Conservation (phyloP, 106 monocot species). For the Dendrobium huoshanense region DNA sequence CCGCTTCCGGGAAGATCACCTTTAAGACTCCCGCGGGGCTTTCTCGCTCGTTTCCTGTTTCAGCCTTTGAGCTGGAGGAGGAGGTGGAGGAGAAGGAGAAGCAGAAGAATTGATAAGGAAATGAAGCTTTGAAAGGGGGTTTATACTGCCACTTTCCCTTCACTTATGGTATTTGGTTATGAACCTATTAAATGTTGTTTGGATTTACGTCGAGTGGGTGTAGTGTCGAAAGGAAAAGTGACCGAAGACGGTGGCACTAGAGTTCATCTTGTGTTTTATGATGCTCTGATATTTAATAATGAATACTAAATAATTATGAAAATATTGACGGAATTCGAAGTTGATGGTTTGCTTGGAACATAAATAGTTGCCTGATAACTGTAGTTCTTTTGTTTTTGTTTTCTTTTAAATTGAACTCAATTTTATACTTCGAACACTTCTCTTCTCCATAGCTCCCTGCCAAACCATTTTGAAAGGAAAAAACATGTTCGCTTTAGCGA, state of each 20-base stretch:
- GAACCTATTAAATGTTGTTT: not conserved
- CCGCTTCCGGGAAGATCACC: conserved; percentile 23
- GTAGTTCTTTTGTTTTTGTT: not conserved
- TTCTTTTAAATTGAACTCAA: not conserved
- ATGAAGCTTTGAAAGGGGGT: not conserved
- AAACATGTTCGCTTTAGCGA: too few relatives aligned
- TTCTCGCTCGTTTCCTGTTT: conserved; percentile 14
- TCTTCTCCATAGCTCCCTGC: too few relatives aligned
- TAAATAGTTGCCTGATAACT: not conserved
- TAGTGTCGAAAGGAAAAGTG: not conserved
- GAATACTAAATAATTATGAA: not conserved
- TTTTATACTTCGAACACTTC: not conserved
- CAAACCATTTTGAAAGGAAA: too few relatives aligned
- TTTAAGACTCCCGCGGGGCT: conserved; percentile 32
- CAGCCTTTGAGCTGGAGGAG: conserved; percentile 35
- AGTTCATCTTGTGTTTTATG: not conserved
- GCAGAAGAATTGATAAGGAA: conserved; percentile 1
- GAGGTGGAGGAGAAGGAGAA: not conserved
- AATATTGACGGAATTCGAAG: not conserved
- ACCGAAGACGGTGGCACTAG: not conserved
- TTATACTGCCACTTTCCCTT: not conserved
- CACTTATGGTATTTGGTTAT: not conserved
- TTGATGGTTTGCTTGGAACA: not conserved
- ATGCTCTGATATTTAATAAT: not conserved
- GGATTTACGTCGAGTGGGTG: not conserved